Conservation (phyloP, 139 green algal genomes). For the Micractinium conductrix region DNA sequence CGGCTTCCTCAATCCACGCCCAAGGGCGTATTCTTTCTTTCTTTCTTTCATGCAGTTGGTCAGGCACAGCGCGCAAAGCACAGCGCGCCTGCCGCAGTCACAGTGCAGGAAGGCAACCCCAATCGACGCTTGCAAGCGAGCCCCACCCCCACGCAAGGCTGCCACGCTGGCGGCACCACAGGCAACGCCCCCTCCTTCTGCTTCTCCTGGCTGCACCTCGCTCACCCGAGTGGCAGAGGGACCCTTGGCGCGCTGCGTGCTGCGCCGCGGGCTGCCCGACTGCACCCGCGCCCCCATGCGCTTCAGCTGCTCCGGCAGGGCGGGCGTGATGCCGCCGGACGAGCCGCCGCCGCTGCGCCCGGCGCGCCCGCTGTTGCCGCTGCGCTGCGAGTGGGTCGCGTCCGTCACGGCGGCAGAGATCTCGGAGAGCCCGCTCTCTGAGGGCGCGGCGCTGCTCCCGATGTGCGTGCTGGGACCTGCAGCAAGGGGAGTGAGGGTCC, state of each 20-base stretch:
- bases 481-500: no score
- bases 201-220: no score
- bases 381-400: neutral
- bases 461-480: no score
- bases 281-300: neutral
- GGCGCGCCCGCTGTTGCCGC: neutral
- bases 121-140: neutral
- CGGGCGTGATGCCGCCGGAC: no score
- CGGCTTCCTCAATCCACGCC: no score
- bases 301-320: neutral
- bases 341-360: neutral
- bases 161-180: neutral
- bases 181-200: neutral
- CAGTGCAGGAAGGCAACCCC: neutral
- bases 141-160: neutral
- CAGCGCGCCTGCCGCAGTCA: neutral
- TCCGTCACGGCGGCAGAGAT: neutral
- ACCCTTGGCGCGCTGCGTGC: neutral
- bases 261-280: conserved; percentile 7
- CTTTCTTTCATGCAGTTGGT: neutral
- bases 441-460: neutral
- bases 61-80: neutral
- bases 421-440: neutral
- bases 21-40: no score
- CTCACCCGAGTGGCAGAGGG: conserved; percentile 10